Base-by-base conservation (phyloP, 2,329 filamentous ascomycete species). In the Xylariaceae sp. region DNA sequence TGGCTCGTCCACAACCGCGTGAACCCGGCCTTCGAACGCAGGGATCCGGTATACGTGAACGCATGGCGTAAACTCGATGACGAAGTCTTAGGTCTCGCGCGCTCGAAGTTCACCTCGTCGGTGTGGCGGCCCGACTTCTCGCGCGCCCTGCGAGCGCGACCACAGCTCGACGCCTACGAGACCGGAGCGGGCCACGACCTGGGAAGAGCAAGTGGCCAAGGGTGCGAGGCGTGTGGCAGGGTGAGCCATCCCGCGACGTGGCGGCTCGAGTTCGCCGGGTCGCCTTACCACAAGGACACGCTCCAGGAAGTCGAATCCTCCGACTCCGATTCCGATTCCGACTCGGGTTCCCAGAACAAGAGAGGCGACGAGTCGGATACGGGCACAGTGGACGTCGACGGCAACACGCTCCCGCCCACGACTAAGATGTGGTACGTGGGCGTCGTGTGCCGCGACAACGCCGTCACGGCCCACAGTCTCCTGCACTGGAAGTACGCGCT, bases 1-100 rank as follows among this genome's bases (percentile, higher is more conserved):
- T 90, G 85, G 85, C 82, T 89, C 63, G 80, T 90, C 2, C 83
- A 88, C 53, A 85, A 84, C 55, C 81, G 83, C 50, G 70, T 92
- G 35, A 83, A 88, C 49, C 85, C 84, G 0, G 76, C 69, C 0
- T 89, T 88, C 52, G 64, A 73, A 9, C 55, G 56, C 13, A 64
- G 73, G 4, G 76, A 85, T 43, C 68, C 74, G 6, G 65, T 88
- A 9, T 92, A 88, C 59, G 53, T 63, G 9, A 68, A 84, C 17
- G 79, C 84, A 0, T 88, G 88, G 66, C 65, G 66, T 34, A 87
- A 86, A 53, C 67, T 90, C 0, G 75, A 86, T 47, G 77, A 85
- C 48, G 83, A 88, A 56, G 76, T 85, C 11, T 69, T 67, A 27
- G 82, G 78, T 0, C 71, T 85, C 3, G 78, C 81, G 0, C 74